Evolutionary conservation across 768 basidiomycete species (phyloP).

Genomic region (Lentinula raphanica): DNA sequence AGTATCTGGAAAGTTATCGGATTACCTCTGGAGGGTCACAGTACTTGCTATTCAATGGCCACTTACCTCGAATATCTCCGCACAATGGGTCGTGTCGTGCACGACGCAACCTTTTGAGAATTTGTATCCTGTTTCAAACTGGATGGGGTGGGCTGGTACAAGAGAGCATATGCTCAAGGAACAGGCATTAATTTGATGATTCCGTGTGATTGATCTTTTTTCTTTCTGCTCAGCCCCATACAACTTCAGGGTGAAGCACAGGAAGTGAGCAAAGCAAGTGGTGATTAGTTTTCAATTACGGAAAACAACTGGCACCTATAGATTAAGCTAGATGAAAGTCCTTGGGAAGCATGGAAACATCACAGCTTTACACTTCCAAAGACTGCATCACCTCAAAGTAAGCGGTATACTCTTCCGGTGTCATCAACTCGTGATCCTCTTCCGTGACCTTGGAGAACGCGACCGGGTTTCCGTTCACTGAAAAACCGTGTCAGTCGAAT

Average conservation of each 20-base stretch:
- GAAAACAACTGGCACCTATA: no score
- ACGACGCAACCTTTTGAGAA: slow-evolving; percentile 24
- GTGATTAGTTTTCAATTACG: no score
- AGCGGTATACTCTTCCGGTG: slow-evolving; percentile 84
- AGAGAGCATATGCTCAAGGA: slow-evolving; percentile 17
- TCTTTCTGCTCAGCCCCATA: no score
- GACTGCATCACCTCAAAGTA: slow-evolving; percentile 69
- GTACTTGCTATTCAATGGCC: not conserved
- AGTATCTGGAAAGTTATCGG: not conserved
- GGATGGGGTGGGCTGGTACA: not conserved
- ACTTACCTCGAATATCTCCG: not conserved
- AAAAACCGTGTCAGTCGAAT: slow-evolving; percentile 3
- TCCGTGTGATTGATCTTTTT: not conserved
- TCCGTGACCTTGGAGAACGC: slow-evolving; percentile 81
- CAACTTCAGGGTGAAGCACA: no score
- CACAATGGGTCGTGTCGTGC: not conserved
- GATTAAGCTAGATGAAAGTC: no score
- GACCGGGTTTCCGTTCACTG: slow-evolving; percentile 74
- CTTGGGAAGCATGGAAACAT: not conserved
- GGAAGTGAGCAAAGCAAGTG: no score
- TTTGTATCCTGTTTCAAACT: no score
- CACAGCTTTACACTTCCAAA: slow-evolving; percentile 12
- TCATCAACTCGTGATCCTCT: slow-evolving; percentile 90
- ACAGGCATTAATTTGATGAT: not conserved
- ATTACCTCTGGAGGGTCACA: not conserved